Evolutionary conservation across 2,329 filamentous ascomycete genomes (phyloP).

Genomic region (Aspergillus proliferans): DNA sequence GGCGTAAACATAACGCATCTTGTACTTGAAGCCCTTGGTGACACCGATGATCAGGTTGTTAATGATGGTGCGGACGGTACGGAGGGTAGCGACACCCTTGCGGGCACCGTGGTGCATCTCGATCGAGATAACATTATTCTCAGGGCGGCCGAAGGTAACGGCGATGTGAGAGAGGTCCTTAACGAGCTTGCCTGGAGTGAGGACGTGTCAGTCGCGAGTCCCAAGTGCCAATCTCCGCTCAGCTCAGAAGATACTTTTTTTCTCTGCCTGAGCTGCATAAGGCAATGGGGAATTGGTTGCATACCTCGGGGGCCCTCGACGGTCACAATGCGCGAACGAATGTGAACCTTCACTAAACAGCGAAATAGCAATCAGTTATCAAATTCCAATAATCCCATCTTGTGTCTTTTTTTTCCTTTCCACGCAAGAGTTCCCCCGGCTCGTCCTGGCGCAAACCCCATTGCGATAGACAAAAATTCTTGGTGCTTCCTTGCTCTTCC

Average conservation of each 20-base stretch:
- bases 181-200: slow-evolving; percentile 69
- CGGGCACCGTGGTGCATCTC: slow-evolving; percentile 97
- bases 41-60: slow-evolving; percentile 98
- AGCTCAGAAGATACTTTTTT: not conserved
- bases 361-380: slow-evolving; percentile 23
- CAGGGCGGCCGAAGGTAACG: slow-evolving; percentile 87
- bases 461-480: not conserved
- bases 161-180: slow-evolving; percentile 97
- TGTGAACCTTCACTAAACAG: slow-evolving; percentile 82
- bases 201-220: slow-evolving; percentile 8
- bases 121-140: slow-evolving; percentile 84
- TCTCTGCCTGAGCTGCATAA: not conserved
- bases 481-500: not conserved
- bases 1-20: slow-evolving; percentile 99
- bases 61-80: slow-evolving; percentile 96
- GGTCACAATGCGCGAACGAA: slow-evolving; percentile 94
- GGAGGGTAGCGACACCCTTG: slow-evolving; percentile 97
- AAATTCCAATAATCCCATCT: slow-evolving; percentile 4
- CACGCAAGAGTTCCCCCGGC: not conserved
- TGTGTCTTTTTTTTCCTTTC: not conserved
- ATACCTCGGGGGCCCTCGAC: slow-evolving; percentile 93
- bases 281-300: slow-evolving; percentile 15
- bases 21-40: slow-evolving; percentile 99
- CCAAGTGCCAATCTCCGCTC: not conserved
- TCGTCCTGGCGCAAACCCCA: not conserved